These are phyloP conservation scores for Aspergillus amoenus DNA, from an alignment of 2,329 filamentous ascomycete species.

Conservation along the genomic window DNA sequence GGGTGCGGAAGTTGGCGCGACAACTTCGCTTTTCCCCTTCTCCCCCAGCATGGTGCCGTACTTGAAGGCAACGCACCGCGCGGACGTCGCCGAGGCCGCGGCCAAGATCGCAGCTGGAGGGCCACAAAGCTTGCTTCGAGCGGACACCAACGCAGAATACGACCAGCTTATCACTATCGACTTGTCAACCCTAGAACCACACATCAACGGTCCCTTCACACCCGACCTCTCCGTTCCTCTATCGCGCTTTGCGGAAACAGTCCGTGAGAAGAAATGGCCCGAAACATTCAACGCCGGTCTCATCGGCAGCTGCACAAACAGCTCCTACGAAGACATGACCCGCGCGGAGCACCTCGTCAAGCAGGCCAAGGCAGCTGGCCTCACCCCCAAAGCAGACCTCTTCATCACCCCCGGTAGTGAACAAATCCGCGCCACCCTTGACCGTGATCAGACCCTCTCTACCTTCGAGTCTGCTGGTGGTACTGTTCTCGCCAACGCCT, in stretches of 20 bases:
- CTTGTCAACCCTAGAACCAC: conserved; percentile 84
- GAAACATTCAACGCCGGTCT: conserved; percentile 86
- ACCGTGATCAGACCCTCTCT: conserved; percentile 80
- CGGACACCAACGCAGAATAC: conserved; percentile 81
- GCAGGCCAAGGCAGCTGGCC: conserved; percentile 82
- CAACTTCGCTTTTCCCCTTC: conserved; percentile 92
- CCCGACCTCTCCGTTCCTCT: conserved; percentile 92
- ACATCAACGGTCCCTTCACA: conserved; percentile 96
- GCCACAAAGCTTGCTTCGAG: conserved; percentile 66
- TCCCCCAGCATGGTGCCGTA: conserved; percentile 81
- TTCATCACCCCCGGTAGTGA: conserved; percentile 97
- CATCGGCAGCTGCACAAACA: conserved; percentile 98
- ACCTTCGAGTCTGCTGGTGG: conserved; percentile 87
- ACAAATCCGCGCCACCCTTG: conserved; percentile 91
- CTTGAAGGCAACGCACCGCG: conserved; percentile 77
- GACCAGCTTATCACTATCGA: conserved; percentile 90
- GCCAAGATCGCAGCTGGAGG: conserved; percentile 59
- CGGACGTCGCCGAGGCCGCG: conserved; percentile 67
- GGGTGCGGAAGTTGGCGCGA: conserved; percentile 88
- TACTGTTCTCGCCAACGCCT: conserved; percentile 89
- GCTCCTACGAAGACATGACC: conserved; percentile 98
- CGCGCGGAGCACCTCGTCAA: conserved; percentile 89
- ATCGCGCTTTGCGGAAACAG: conserved; percentile 82
- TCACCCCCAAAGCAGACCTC: conserved; percentile 87
- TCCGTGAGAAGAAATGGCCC: conserved; percentile 85